Percentiles rank a stretch among this genome's conserved stretches.
phyloP scores from a whole-genome alignment of 768 basidiomycete species.

The Austroboletus eburneus region DNA sequence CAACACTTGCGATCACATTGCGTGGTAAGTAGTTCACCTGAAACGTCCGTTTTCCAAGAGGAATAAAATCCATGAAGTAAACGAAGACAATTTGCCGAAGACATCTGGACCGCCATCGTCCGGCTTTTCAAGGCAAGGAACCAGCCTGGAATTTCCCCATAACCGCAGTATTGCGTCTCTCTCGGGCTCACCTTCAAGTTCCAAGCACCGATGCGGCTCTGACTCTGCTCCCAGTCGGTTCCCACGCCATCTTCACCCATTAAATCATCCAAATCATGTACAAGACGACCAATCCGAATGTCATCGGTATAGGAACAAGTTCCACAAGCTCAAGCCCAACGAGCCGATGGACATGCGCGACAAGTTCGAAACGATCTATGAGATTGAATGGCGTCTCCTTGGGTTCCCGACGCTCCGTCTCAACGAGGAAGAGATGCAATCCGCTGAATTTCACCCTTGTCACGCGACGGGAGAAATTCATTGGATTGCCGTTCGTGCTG shows the following conservation, averaged over 20 bases:
- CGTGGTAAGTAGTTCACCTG: too few relatives aligned
- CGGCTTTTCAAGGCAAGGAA: too few relatives aligned
- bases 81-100: too few relatives aligned
- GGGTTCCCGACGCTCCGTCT: slow-evolving; percentile 27
- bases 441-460: slow-evolving; percentile 16
- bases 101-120: too few relatives aligned
- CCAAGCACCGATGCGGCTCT: slow-evolving; percentile 17
- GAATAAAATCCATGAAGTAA: too few relatives aligned
- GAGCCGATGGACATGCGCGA: slow-evolving; percentile 19
- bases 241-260: slow-evolving; percentile 18
- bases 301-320: slow-evolving; percentile 5
- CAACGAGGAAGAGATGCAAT: slow-evolving; percentile 23
- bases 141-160: too few relatives aligned
- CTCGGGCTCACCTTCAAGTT: too few relatives aligned
- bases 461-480: slow-evolving; percentile 13
- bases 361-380: slow-evolving; percentile 27
- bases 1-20: too few relatives aligned
- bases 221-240: slow-evolving; percentile 17
- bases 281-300: slow-evolving; percentile 14
- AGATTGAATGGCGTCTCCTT: slow-evolving; percentile 30
- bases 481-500: slow-evolving; percentile 16
- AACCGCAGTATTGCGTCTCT: too few relatives aligned
- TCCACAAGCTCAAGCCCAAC: slow-evolving; percentile 20
- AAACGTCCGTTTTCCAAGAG: too few relatives aligned
- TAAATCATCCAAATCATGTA: slow-evolving; percentile 23